Evolutionary conservation across 2,329 filamentous ascomycete species (phyloP), one percentile per base, ranked within the genome.

Genomic region (Cordyceps militaris): DNA sequence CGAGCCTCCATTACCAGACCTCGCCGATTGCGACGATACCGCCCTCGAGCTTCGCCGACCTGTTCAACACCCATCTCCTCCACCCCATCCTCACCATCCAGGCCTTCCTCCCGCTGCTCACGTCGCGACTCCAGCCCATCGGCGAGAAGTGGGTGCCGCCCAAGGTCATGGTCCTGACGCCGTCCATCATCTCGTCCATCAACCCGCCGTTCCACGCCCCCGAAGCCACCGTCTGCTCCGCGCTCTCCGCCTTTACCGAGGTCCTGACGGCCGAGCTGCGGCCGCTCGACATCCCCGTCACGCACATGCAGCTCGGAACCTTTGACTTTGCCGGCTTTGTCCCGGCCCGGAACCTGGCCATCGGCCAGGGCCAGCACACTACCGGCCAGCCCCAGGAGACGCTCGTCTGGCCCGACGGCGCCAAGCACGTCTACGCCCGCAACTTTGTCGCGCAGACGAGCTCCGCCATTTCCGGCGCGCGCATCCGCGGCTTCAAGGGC

Each of bases 1-100:
- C 93, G 2, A 89, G 87, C 24, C 78, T 87, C 24, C 85, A 88
- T 67, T 95, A 92, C 70, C 87, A 90, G 54, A 86, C 87, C 26
- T 90, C 89, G 4, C 88, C 90, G 21, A 88, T 97, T 61, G 90
- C 91, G 61, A 92, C 90, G 4, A 87, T 97, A 59, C 85, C 89
- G 7, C 86, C 90, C 0, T 89, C 89, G 30, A 86, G 84, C 65
- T 94, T 96, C 76, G 89, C 90, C 62, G 91, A 97, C 68, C 87
- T 91, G 34, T 85, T 97, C 70, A 96, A 97, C 71, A 93, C 91
- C 16, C 92, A 96, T 67, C 82, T 99, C 13, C 81, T 97, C 56
- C 88, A 91, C 58, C 93, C 93, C 1, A 91, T 97, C 63, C 82
- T 96, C 54, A 91, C 89, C 5, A 86, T 92, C 40, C 92, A 97